Base-by-base conservation (phyloP, 768 basidiomycete genomes). In the Naematelia encephala region DNA sequence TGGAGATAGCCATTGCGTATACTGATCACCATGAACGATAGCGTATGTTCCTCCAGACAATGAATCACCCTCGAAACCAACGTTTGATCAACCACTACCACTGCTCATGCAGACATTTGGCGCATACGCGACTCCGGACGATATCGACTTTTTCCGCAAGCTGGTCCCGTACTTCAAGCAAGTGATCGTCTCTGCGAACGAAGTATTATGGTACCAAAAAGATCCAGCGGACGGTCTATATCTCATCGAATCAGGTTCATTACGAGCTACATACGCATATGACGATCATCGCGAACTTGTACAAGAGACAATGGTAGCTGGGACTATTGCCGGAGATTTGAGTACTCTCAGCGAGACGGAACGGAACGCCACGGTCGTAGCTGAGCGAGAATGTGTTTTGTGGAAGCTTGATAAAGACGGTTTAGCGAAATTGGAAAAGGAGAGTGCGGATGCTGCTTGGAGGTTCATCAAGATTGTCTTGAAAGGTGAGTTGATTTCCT, bases 241-340 rank as follows among this genome's bases (percentile, higher is more conserved):
- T 79, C 82, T 98, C 68, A 86, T 99, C 64, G 87, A 96, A 67
- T 83, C 86, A 0, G 94, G 94, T 5, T 84, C 91, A 28, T 80
- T 99, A 28, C 82, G 89, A 10, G 94, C 93, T 0, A 82, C 82
- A 19, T 98, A 97, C 77, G 77, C 80, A 46, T 93, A 91, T 71
- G 85, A 84, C 1, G 85, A 85, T 50, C 84, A 88, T 63, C 79
- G 83, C 4, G 82, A 83, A 23, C 74, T 78, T 4, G 85, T 91
- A 50, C 87, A 89, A 69, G 91, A 94, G 78, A 89, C 88, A 1
- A 94, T 94, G 91, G 90, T 93, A 0, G 85, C 90, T 2, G 93
- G 92, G 1, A 91, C 91, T 0, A 79, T 97, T 1, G 90, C 93
- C 10, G 94, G 94, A 0, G 94, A 97, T 77, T 76, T 99, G 53